These are phyloP conservation scores for Acer campestre DNA, from an alignment of 345 rosid genomes.

Conservation along the genomic window DNA sequence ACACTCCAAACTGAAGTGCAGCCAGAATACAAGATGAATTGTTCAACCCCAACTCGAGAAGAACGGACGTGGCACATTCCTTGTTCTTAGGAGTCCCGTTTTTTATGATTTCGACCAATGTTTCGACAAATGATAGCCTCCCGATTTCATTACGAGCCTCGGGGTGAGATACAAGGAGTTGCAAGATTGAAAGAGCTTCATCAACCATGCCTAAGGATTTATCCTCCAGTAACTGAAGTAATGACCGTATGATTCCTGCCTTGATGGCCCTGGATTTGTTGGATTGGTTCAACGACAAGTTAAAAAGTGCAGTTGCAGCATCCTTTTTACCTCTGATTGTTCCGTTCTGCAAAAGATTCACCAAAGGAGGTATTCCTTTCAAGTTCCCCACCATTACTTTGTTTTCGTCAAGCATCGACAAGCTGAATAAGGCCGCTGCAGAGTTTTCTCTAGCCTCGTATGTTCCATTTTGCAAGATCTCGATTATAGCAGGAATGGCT, in stretches of 20 bases:
- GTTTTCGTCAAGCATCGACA: constrained; percentile 65
- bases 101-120: constrained; percentile 51
- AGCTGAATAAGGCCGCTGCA: constrained; percentile 62
- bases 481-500: constrained; percentile 54
- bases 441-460: constrained; percentile 59
- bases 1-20: constrained; percentile 62
- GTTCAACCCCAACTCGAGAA: constrained; percentile 50
- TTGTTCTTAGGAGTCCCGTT: constrained; percentile 64
- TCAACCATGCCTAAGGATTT: constrained; percentile 57
- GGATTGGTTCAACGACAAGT: constrained; percentile 50
- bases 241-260: constrained; percentile 53
- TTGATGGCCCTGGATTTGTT: constrained; percentile 61
- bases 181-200: constrained; percentile 64
- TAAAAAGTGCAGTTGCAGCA: constrained; percentile 73
- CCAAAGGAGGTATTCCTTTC: constrained; percentile 63
- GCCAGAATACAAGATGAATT: constrained; percentile 43
- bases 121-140: constrained; percentile 41
- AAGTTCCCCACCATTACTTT: constrained; percentile 46
- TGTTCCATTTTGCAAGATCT: constrained; percentile 51
- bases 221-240: constrained; percentile 48
- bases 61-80: constrained; percentile 61
- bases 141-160: constrained; percentile 45
- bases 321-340: constrained; percentile 64
- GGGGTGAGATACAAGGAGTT: constrained; percentile 50
- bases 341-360: constrained; percentile 49